Conservation (phyloP, 805 yeast species). For the Suhomyces canberraensis region DNA sequence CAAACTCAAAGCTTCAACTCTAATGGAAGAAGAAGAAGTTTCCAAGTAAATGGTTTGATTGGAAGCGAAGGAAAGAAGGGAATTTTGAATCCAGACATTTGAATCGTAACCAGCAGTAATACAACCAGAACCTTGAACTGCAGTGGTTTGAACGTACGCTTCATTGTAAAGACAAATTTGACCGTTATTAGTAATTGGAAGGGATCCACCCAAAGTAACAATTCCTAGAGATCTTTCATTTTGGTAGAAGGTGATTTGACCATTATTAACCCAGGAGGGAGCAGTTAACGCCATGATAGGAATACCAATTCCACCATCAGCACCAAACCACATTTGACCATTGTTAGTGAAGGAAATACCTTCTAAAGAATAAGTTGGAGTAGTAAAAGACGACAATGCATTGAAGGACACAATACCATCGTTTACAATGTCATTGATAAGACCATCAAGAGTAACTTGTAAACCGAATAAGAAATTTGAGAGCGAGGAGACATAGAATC, state of each 20-base stretch:
- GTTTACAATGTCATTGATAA: slow-evolving; percentile 15
- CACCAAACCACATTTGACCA: slow-evolving; percentile 10
- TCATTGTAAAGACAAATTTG: no score
- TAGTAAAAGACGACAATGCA: slow-evolving; percentile 9
- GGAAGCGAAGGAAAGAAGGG: slow-evolving; percentile 5
- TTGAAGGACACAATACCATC: slow-evolving; percentile 17
- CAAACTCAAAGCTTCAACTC: slow-evolving; percentile 17
- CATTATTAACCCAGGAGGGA: slow-evolving; percentile 14
- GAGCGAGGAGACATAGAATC: slow-evolving; percentile 13
- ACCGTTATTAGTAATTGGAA: slow-evolving; percentile 8
- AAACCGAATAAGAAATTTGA: slow-evolving; percentile 7
- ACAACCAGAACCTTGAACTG: slow-evolving; percentile 28
- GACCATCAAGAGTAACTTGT: slow-evolving; percentile 10
- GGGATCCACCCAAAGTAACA: slow-evolving; percentile 14
- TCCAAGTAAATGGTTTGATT: slow-evolving; percentile 12
- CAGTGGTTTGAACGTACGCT: slow-evolving; percentile 21
- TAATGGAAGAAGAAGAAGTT: slow-evolving; percentile 6
- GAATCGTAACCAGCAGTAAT: slow-evolving; percentile 15
- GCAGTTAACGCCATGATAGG: slow-evolving; percentile 12
- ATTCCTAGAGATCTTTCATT: slow-evolving; percentile 17
- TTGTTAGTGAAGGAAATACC: slow-evolving; percentile 6
- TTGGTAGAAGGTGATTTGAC: slow-evolving; percentile 21
- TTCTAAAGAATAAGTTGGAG: slow-evolving; percentile 8
- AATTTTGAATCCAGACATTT: slow-evolving; percentile 8
- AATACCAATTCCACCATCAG: slow-evolving; percentile 9